Evolutionary conservation across 2,329 filamentous ascomycete genomes (phyloP).

Genomic region (Aureobasidium zeae): DNA sequence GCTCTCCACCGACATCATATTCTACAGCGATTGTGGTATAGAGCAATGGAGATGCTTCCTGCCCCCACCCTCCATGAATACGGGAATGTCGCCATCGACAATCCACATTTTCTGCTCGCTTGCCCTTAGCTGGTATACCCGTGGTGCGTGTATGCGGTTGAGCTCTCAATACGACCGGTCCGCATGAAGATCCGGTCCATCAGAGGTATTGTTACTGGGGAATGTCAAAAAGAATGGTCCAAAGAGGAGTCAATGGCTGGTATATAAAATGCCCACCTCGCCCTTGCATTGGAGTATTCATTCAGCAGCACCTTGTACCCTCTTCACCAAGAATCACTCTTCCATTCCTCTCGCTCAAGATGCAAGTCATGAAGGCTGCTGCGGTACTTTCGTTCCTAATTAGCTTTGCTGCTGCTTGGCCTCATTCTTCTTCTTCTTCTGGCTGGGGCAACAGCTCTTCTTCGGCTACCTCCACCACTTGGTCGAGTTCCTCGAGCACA

Average conservation of each 20-base stretch:
- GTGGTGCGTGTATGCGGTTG: not conserved
- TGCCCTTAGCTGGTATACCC: not conserved
- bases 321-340: not conserved
- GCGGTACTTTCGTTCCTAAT: slow-evolving; percentile 4
- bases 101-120: slow-evolving; percentile 7
- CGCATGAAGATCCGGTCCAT: not conserved
- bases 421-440: not conserved
- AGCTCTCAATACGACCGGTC: not conserved
- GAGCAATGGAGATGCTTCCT: slow-evolving; percentile 2
- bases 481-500: not conserved
- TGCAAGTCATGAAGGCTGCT: slow-evolving; percentile 12
- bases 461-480: not conserved
- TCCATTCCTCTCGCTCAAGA: slow-evolving; percentile 8
- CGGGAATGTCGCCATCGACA: slow-evolving; percentile 1
- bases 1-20: slow-evolving; percentile 1
- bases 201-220: not conserved
- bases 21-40: not conserved
- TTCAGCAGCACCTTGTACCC: slow-evolving; percentile 6
- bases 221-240: not conserved
- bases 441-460: not conserved
- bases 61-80: slow-evolving; percentile 3
- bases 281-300: not conserved
- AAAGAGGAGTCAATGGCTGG: no score
- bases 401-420: slow-evolving; percentile 1
- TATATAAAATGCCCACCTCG: slow-evolving; percentile 4